These are phyloP conservation scores for Silene coronaria DNA, from an alignment of 179 eudicot genomes.

Conservation along the genomic window DNA sequence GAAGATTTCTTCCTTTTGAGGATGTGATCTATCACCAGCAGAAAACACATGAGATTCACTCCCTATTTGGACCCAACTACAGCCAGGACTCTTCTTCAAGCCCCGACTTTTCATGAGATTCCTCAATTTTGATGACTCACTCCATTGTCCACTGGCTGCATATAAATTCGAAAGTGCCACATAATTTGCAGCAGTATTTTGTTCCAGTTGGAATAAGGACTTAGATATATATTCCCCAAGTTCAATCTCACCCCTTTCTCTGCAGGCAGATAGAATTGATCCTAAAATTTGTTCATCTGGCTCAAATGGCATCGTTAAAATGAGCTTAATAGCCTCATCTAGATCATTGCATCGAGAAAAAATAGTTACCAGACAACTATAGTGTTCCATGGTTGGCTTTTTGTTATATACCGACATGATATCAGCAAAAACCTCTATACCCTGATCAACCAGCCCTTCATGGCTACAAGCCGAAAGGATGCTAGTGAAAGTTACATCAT, in stretches of 20 bases:
- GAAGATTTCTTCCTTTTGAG: conserved; percentile 28
- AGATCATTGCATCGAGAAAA: conserved; percentile 27
- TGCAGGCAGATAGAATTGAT: conserved; percentile 30
- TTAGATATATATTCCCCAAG: conserved; percentile 22
- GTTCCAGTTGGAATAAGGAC: conserved; percentile 26
- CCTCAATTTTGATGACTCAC: conserved; percentile 32
- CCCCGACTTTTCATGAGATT: conserved; percentile 33
- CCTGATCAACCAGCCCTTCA: conserved; percentile 59
- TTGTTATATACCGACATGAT: conserved; percentile 20
- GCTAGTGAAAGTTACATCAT: conserved; percentile 67
- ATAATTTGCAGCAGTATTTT: conserved; percentile 25
- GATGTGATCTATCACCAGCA: conserved; percentile 40
- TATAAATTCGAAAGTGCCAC: conserved; percentile 30
- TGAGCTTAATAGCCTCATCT: conserved; percentile 27
- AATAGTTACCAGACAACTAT: conserved; percentile 29
- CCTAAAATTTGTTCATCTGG: conserved; percentile 29
- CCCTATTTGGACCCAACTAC: conserved; percentile 51
- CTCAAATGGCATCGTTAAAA: conserved; percentile 21
- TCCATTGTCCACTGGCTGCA: conserved; percentile 39
- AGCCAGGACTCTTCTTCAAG: conserved; percentile 38
- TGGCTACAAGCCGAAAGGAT: conserved; percentile 65
- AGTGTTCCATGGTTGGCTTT: conserved; percentile 29
- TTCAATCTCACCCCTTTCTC: conserved; percentile 23
- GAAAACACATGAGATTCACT: conserved; percentile 37
- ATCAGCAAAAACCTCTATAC: conserved; percentile 39